These are phyloP conservation scores for Annulohypoxylon moriforme DNA, from an alignment of 495 filamentous ascomycete species.

Conservation along the genomic window DNA sequence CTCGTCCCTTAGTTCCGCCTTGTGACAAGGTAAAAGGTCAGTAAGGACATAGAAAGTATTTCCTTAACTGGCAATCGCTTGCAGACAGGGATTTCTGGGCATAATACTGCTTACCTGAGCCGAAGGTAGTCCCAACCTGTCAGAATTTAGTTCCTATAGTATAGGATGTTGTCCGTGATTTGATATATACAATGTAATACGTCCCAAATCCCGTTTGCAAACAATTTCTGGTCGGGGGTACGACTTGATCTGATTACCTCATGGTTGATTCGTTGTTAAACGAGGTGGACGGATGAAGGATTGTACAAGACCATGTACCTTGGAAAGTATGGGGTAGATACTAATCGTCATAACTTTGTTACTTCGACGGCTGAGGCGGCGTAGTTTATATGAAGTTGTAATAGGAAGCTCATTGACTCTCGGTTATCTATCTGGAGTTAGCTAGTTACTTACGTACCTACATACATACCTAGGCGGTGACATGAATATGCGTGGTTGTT, in stretches of 20 bases:
- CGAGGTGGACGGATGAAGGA: neutral
- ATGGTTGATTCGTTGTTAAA: neutral
- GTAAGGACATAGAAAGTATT: too few species aligned
- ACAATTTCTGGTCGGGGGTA: neutral
- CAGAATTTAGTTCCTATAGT: neutral
- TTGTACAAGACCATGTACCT: neutral
- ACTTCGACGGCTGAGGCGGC: neutral
- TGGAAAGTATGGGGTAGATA: too few species aligned
- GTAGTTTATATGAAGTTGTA: neutral
- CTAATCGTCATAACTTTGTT: neutral
- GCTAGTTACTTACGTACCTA: too few species aligned
- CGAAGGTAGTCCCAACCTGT: too few species aligned
- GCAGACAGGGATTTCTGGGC: too few species aligned
- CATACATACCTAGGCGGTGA: neutral
- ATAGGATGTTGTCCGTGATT: neutral
- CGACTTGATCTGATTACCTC: neutral
- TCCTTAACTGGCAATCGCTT: too few species aligned
- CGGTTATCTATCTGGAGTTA: too few species aligned
- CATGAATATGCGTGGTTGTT: neutral
- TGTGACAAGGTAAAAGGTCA: too few species aligned
- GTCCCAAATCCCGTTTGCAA: neutral
- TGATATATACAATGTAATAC: neutral
- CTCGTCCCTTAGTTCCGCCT: too few species aligned
- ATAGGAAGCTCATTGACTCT: neutral
- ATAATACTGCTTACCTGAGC: too few species aligned